Base-by-base conservation (phyloP, 768 basidiomycete species). In the Russula vinacea region DNA sequence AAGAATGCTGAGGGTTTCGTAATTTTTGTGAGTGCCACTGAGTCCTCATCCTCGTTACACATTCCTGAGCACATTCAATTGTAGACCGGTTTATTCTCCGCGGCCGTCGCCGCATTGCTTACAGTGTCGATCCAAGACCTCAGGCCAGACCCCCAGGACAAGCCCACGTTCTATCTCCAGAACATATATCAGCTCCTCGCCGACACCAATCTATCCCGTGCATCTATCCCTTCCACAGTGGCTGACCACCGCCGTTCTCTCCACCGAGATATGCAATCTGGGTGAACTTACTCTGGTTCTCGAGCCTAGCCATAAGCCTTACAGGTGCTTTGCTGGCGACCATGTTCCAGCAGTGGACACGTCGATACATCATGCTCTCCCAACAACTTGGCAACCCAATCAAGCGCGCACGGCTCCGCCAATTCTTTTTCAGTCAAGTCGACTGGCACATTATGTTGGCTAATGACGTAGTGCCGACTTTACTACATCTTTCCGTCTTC, bases 401-500 rank as follows among this genome's bases (percentile, higher is more conserved):
- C 10, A 37, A 42, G 24, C 63, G 59, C 13, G 63, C 57, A 2
- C 56, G 58, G 5, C 52, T 54, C 22, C 63, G 58, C 29, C 40
- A 22, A 2, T 55, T 29, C 49, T 19, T 54, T 2, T 13, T 4
- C 24, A 17, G 39, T 44, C 39, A 24, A 1, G 13, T 35, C 13
- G 37, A 44, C 7, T 24, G 47, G 2, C 57, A 26, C 17, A 13
- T 64, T 14, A 33, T 52, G 0, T 14, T n/a, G 29, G 19, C 24
- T 5, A 10, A 45, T 1, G 63, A 64, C 9, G 42, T 17, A 1
- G 17, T 68, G 17, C 67, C 67, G 14, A 2, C 62, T 0, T 24
- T 62, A 2, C 19, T 56, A 22, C 54, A 56, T 10, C 54, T 56
- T 42, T 56, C 62, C 29, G 37, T 62, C 8, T 50, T 62, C 39